Evolutionary conservation across 169 alveolate genomes (phyloP).

Genomic region (Babesia microti): DNA sequence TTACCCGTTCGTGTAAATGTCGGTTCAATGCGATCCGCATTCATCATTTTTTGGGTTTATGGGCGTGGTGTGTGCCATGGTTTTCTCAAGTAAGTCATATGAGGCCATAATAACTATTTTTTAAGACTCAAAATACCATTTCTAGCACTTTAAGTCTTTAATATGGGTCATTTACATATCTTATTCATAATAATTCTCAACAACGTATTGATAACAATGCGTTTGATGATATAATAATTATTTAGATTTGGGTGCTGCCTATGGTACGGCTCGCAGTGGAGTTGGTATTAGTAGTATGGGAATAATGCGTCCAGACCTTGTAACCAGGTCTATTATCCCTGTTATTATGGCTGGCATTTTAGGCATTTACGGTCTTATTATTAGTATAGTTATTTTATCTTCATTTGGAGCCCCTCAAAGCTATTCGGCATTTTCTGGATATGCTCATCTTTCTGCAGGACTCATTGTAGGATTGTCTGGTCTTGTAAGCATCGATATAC

Average conservation of each 20-base stretch:
- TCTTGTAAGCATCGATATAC: conserved; percentile 53
- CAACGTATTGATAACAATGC: not conserved
- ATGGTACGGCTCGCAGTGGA: conserved; percentile 97
- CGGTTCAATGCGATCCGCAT: conserved; percentile 77
- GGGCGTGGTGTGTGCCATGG: conserved; percentile 97
- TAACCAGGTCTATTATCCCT: conserved; percentile 97
- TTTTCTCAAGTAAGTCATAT: conserved; percentile 80
- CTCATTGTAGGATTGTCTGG: conserved; percentile 86
- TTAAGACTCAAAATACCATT: not conserved
- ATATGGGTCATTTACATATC: not conserved
- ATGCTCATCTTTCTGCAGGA: conserved; percentile 92
- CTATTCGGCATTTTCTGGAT: conserved; percentile 79
- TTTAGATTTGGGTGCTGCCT: conserved; percentile 97
- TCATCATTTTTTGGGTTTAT: conserved; percentile 93
- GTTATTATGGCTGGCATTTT: conserved; percentile 99
- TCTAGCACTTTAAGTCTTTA: not conserved
- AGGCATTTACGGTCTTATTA: conserved; percentile 95
- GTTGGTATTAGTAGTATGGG: conserved; percentile 99
- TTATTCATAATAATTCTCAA: conserved; percentile 1
- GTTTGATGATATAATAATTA: conserved; percentile 5
- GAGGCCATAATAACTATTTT: not conserved
- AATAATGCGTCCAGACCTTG: conserved; percentile 97
- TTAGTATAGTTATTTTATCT: conserved; percentile 67
- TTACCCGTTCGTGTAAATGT: no score
- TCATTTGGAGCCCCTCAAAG: conserved; percentile 59